These are phyloP conservation scores for Hypoxylon fragiforme DNA, from an alignment of 495 filamentous ascomycete species.

Conservation along the genomic window DNA sequence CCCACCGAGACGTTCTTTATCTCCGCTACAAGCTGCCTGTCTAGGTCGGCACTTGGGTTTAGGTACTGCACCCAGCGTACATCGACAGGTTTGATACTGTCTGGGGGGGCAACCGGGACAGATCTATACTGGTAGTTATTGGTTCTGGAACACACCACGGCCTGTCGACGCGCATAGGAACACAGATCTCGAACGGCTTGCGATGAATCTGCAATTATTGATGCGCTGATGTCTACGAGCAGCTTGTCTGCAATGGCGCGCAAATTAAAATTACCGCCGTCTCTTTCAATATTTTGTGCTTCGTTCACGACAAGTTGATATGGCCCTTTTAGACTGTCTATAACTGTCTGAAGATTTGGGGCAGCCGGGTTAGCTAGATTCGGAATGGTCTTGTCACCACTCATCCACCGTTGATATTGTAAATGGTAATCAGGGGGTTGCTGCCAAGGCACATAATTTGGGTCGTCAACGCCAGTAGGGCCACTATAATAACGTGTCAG, in stretches of 20 bases:
- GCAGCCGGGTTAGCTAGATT: too few relatives aligned
- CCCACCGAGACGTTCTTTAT: not conserved
- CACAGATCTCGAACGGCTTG: not conserved
- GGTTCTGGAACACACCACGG: not conserved
- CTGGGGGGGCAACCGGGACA: too few relatives aligned
- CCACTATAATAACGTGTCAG: not conserved
- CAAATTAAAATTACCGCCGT: too few relatives aligned
- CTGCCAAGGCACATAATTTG: not conserved
- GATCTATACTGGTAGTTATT: too few relatives aligned
- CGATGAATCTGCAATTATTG: not conserved
- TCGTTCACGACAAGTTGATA: too few relatives aligned
- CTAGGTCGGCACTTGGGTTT: too few relatives aligned
- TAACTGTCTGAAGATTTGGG: too few relatives aligned
- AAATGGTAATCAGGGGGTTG: not conserved
- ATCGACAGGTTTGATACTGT: too few relatives aligned
- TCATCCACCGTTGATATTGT: not conserved
- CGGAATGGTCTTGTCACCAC: not conserved
- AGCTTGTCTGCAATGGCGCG: too few relatives aligned
- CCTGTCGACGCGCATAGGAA: not conserved
- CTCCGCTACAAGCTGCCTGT: not conserved
- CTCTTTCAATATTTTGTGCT: too few relatives aligned
- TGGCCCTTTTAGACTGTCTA: too few relatives aligned
- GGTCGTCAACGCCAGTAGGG: not conserved
- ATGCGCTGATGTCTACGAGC: not conserved
- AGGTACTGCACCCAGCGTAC: too few relatives aligned